Conservation (phyloP, 306 rosid genomes). For the Canavalia ensiformis region DNA sequence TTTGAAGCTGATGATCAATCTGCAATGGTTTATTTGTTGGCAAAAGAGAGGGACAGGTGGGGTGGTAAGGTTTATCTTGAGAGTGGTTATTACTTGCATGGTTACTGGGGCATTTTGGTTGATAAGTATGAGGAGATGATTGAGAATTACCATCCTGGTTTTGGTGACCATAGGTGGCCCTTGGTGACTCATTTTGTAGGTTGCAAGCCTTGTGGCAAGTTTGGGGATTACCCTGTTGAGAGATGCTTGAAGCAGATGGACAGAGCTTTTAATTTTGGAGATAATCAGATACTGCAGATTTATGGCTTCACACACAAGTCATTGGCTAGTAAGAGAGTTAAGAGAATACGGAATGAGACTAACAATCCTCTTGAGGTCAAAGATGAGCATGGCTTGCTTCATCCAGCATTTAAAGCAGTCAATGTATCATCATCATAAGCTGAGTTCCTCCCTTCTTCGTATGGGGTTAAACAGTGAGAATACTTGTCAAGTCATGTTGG, state of each 20-base stretch:
- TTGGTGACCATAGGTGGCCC: slow-evolving; percentile 94
- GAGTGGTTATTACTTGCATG: slow-evolving; percentile 75
- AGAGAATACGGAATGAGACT: slow-evolving; percentile 76
- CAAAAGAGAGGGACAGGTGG: slow-evolving; percentile 67
- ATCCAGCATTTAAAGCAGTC: slow-evolving; percentile 75
- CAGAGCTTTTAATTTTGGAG: slow-evolving; percentile 86
- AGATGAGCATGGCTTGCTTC: slow-evolving; percentile 85
- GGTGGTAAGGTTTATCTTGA: slow-evolving; percentile 83
- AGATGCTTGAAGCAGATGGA: slow-evolving; percentile 92
- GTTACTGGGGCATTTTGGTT: slow-evolving; percentile 92
- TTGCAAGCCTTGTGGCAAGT: slow-evolving; percentile 93
- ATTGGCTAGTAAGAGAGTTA: slow-evolving; percentile 69
- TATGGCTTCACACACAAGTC: slow-evolving; percentile 83
- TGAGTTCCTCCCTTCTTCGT: slow-evolving; percentile 5
- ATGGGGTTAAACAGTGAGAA: slow-evolving; percentile 13
- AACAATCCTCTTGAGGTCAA: slow-evolving; percentile 73
- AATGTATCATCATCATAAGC: slow-evolving; percentile 57
- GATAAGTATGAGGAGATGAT: slow-evolving; percentile 85
- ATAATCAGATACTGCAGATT: slow-evolving; percentile 85
- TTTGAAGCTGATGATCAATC: slow-evolving; percentile 92
- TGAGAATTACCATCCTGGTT: slow-evolving; percentile 80
- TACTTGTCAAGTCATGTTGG: slow-evolving; percentile 12
- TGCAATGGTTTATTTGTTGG: slow-evolving; percentile 79
- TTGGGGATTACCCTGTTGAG: slow-evolving; percentile 90
- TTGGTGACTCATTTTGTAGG: slow-evolving; percentile 95